These are phyloP conservation scores for Calonectria pteridis DNA, from an alignment of 2,329 filamentous ascomycete species.

Conservation along the genomic window DNA sequence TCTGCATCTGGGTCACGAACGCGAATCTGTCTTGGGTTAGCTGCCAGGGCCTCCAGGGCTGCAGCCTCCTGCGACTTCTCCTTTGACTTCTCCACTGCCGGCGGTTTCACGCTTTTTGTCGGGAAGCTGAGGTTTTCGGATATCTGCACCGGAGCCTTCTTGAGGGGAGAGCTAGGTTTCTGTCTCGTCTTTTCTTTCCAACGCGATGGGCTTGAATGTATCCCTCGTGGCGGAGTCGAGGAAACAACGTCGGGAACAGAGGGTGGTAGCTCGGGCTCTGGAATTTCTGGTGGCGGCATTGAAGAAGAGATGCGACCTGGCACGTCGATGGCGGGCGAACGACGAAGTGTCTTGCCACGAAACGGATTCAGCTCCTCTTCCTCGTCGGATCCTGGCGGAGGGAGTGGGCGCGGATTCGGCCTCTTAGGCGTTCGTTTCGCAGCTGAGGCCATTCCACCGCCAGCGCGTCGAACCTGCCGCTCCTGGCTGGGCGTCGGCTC, in stretches of 20 bases:
- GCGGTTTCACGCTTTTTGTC: conserved; percentile 2
- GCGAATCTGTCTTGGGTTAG: conserved; percentile 17
- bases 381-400: conserved; percentile 54
- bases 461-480: conserved; percentile 30
- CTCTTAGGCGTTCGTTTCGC: conserved; percentile 57
- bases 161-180: conserved; percentile 64
- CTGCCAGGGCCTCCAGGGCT: neutral
- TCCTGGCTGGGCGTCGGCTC: conserved; percentile 29
- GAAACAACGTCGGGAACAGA: conserved; percentile 66
- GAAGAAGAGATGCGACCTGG: conserved; percentile 24
- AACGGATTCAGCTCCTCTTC: conserved; percentile 49
- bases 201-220: conserved; percentile 70
- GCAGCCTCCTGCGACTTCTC: neutral
- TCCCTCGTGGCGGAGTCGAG: conserved; percentile 68
- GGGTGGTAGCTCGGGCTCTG: conserved; percentile 42
- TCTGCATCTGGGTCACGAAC: conserved; percentile 56
- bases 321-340: conserved; percentile 48
- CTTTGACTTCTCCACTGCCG: neutral
- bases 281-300: conserved; percentile 30
- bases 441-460: conserved; percentile 50
- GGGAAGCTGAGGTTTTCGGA: conserved; percentile 26
- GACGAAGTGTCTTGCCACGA: conserved; percentile 43
- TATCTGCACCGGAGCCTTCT: conserved; percentile 54
- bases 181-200: conserved; percentile 52
- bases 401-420: conserved; percentile 60